Base-by-base conservation (phyloP, 331 rosid genomes). In the Acacia pycnantha region DNA sequence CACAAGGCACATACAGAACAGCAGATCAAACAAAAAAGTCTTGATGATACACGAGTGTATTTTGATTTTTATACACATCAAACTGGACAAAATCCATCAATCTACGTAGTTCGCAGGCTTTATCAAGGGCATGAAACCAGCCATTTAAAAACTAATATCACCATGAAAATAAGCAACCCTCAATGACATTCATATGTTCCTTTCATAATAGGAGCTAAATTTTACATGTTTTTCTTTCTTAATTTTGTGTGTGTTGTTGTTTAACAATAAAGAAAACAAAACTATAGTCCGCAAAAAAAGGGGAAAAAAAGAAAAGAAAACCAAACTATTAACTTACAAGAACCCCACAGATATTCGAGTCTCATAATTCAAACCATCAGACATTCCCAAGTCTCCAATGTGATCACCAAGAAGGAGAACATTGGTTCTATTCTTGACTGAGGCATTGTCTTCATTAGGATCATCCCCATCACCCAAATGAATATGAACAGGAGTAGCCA, bases 331-430 rank as follows among this genome's bases (percentile, higher is more conserved):
- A 35, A 93, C 98, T 87, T 86, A 93, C 98, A 93, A 86, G 82
- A 95, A 95, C 46, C 97, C 98, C 75, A 89, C 91, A 6, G 98
- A 92, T 72, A 95, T 90, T 81, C 93, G 89, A 21, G 92, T 92
- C 70, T 93, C 93, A 1, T 93, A 93, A 77, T 89, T 90, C 88
- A 92, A 87, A 81, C 98, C 99, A 67, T 95, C 93, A 13, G 99
- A 95, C 98, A 95, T 95, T 82, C 94, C 85, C 88, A 95, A 83
- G 91, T 95, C 98, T 48, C 99, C 99, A 37, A 82, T 37, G 90
- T 93, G 99, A 73, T 95, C 98, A 54, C 99, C 99, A 47, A 95
- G 91, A 80, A 95, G 98, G 71, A 95, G 86, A 83, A 95, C 97
- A 81, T 95, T 95, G 74, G 94, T 92, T 83, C 98, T 90, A 65